A percentile compares a stretch with the other conserved stretches of the same genome.
phyloP scores from a whole-genome alignment of 2,329 filamentous ascomycete genomes.

The Colletotrichum sp. region DNA sequence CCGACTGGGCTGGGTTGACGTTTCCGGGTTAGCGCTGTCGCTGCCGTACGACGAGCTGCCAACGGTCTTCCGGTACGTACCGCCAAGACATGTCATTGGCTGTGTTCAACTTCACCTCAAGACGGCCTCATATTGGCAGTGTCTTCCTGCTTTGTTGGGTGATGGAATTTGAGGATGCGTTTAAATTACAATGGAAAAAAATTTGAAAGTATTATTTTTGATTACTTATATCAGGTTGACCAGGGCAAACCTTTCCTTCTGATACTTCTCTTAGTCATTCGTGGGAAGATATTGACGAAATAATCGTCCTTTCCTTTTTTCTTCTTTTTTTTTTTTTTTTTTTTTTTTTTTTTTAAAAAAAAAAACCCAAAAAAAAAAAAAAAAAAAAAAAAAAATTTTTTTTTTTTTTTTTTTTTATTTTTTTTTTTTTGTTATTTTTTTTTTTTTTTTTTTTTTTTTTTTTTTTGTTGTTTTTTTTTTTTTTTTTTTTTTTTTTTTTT shows the following conservation, averaged over 20 bases:
- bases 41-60: conserved; percentile 7
- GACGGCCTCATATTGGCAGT: not conserved
- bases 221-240: too few species aligned
- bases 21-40: conserved; percentile 16
- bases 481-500: not conserved
- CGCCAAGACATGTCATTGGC: not conserved
- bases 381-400: too few species aligned
- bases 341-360: too few species aligned
- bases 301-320: not conserved
- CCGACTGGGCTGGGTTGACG: not conserved
- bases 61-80: not conserved
- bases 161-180: not conserved
- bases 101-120: not conserved
- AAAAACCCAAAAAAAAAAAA: too few species aligned
- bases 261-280: too few species aligned
- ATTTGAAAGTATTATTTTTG: too few species aligned
- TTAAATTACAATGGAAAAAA: not conserved
- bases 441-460: not conserved
- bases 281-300: not conserved
- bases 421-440: too few species aligned
- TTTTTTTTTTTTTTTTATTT: not conserved
- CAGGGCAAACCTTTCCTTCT: too few species aligned
- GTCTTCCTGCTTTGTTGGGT: not conserved
- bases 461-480: too few species aligned
- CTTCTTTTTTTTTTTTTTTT: too few species aligned